phyloP scores from a whole-genome alignment of 2,329 filamentous ascomycete genomes.

The Cladosporium colombiae region DNA sequence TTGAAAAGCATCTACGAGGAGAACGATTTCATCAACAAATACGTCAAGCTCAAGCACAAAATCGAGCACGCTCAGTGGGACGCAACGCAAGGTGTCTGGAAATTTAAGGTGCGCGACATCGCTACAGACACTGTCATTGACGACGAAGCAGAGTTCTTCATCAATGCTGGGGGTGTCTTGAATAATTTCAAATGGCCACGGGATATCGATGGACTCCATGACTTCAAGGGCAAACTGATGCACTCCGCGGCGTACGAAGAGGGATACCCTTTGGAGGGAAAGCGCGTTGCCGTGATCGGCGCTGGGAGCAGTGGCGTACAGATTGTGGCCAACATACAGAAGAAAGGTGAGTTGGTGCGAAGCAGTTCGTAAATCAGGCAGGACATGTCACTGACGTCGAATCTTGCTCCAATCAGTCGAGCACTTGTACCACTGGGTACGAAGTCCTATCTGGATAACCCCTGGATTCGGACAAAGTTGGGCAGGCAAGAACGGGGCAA shows the following conservation, averaged over 20 bases:
- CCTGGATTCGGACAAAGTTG: slow-evolving; percentile 51
- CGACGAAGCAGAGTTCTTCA: slow-evolving; percentile 42
- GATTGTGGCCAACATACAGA: slow-evolving; percentile 45
- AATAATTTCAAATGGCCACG: slow-evolving; percentile 48
- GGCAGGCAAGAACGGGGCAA: slow-evolving; percentile 49
- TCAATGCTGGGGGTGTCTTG: slow-evolving; percentile 48
- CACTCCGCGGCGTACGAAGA: slow-evolving; percentile 48
- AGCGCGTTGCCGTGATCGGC: slow-evolving; percentile 47
- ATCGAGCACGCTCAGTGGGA: slow-evolving; percentile 49
- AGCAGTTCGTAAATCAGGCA: neutral
- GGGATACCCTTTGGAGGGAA: slow-evolving; percentile 40
- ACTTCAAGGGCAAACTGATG: slow-evolving; percentile 47
- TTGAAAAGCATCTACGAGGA: slow-evolving; percentile 48
- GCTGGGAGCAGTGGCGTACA: slow-evolving; percentile 46
- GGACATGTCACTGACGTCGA: neutral
- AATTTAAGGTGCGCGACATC: slow-evolving; percentile 40
- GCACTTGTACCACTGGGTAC: slow-evolving; percentile 45
- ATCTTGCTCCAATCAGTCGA: slow-evolving; percentile 27
- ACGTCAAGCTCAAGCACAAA: slow-evolving; percentile 49
- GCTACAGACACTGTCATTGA: slow-evolving; percentile 37
- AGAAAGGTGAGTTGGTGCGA: slow-evolving; percentile 23
- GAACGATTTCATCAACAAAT: slow-evolving; percentile 48
- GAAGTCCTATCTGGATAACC: slow-evolving; percentile 51
- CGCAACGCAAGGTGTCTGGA: slow-evolving; percentile 42
- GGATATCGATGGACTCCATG: slow-evolving; percentile 44